These are phyloP conservation scores for Nitzschia inconspicua DNA, from an alignment of 108 stramenopile species.

Conservation along the genomic window DNA sequence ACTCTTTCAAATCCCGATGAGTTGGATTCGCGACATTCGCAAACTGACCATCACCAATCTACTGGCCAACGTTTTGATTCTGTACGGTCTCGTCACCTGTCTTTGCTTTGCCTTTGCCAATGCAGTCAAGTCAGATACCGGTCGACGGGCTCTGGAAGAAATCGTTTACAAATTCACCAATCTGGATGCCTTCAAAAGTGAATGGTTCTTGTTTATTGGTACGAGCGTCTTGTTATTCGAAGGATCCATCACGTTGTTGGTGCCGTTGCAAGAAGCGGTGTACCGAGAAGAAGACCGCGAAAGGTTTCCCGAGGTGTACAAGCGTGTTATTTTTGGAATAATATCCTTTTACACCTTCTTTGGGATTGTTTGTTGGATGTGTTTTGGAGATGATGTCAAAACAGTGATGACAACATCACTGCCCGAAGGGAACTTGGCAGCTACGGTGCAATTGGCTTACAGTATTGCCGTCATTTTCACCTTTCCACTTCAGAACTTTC, in stretches of 20 bases:
- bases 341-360: constrained; percentile 68
- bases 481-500: constrained; percentile 76
- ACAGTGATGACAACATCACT: constrained; percentile 69
- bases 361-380: constrained; percentile 52
- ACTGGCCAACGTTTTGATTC: constrained; percentile 57
- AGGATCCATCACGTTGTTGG: constrained; percentile 68
- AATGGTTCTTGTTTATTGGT: constrained; percentile 10
- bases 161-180: constrained; percentile 12
- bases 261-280: constrained; percentile 73
- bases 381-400: constrained; percentile 52
- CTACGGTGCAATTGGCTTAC: constrained; percentile 66
- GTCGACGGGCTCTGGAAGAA: constrained; percentile 13
- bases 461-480: constrained; percentile 67
- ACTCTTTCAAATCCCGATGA: constrained; percentile 48
- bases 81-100: constrained; percentile 56
- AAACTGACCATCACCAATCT: constrained; percentile 63
- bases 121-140: constrained; percentile 11
- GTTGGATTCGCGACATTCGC: constrained; percentile 67
- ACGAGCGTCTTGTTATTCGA: constrained; percentile 41
- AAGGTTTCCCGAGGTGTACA: constrained; percentile 54
- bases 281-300: constrained; percentile 30
- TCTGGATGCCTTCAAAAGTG: constrained; percentile 25
- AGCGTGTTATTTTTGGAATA: constrained; percentile 47
- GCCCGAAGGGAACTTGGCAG: constrained; percentile 42
- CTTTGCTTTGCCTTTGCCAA: constrained; percentile 42